Base-by-base conservation (phyloP, 1,139 yeast species). In the Blastobotrys capitulatus region DNA sequence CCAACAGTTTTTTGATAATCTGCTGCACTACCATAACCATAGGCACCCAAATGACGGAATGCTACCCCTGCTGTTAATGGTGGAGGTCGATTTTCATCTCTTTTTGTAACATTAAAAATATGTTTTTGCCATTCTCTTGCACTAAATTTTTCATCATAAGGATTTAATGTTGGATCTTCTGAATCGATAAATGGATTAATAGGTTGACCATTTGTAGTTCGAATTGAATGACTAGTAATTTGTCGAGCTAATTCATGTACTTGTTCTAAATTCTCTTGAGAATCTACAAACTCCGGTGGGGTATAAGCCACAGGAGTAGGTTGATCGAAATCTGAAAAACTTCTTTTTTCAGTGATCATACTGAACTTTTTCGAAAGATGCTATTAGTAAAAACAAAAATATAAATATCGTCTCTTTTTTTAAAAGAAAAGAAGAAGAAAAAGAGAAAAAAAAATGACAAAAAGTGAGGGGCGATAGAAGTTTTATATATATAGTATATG, bases 1-100 rank as follows among this genome's bases (percentile, higher is more conserved):
- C 75, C 60, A 10, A 85, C 82, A 1, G 89, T 86, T 22, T 84
- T 72, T 66, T 86, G 95, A 67, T 83, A 88, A 60, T 86, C 92
- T 2, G 89, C 77, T 60, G 84, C 94, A 5, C 84, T 73, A 10
- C 92, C 89, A 52, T 76, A 76, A 52, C 96, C 96, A 56, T 74
- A 77, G 1, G 90, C 94, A 50, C 85, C 69, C 57, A 88, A 68
- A 58, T 85, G 69, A 52, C 77, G 76, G 73, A 82, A 88, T 3
- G 84, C 76, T 36, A 88, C 72, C 10, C 95, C 95, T 7, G 60
- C 58, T 35, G 58, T 48, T 45, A 51, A 29, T 44, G 56, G 32
- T 39, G 55, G 43, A 42, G 55, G 48, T 43, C 54, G 40, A 47
- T 44, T 27, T 49, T 57, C 34, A 52, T 54, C 44, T 52, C 61